phyloP scores from a whole-genome alignment of 768 basidiomycete genomes.

The Rhodotorula sphaerocarpa region DNA sequence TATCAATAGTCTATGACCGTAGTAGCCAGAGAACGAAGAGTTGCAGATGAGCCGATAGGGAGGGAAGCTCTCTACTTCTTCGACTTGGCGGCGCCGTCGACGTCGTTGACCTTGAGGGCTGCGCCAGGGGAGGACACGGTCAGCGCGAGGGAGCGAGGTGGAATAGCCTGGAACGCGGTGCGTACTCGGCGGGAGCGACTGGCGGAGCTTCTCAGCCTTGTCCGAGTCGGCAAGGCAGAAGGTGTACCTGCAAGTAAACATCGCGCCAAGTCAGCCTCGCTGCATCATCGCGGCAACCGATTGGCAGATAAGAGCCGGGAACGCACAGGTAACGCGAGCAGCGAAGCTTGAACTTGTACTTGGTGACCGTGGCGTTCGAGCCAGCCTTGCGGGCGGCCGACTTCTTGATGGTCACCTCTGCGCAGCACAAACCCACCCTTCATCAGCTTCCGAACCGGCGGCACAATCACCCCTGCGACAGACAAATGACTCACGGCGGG shows the following conservation, averaged over 20 bases:
- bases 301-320: background rate
- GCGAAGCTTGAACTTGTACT: slow-evolving; percentile 98
- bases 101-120: slow-evolving; percentile 67
- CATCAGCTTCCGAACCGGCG: background rate
- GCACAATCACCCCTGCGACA: background rate
- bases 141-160: background rate
- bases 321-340: slow-evolving; percentile 72
- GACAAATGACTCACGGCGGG: slow-evolving; percentile 41
- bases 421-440: background rate
- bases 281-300: no score
- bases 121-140: slow-evolving; percentile 2
- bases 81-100: slow-evolving; percentile 60
- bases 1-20: no score
- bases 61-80: slow-evolving; percentile 38
- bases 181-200: slow-evolving; percentile 88
- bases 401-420: slow-evolving; percentile 91
- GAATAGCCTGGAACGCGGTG: slow-evolving; percentile 15
- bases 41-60: no score
- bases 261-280: no score
- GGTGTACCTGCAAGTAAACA: no score
- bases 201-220: slow-evolving; percentile 96
- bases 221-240: slow-evolving; percentile 88
- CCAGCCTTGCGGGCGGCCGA: slow-evolving; percentile 44
- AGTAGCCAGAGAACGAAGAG: no score
- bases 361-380: slow-evolving; percentile 36